Conservation (phyloP, 2,329 filamentous ascomycete genomes). For the Fusarium sp. region DNA sequence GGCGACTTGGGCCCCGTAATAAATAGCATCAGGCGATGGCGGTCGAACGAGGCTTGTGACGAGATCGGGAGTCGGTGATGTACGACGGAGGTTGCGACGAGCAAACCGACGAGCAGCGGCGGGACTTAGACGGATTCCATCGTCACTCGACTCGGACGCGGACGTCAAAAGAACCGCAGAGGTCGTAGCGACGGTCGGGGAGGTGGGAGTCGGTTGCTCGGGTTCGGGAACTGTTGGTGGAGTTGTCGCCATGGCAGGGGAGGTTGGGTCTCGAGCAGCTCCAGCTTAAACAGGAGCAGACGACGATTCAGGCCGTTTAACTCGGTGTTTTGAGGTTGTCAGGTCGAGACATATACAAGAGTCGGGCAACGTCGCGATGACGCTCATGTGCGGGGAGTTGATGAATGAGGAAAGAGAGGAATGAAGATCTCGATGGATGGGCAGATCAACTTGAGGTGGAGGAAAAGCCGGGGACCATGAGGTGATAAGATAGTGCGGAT, state of each 20-base stretch:
- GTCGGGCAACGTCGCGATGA: conserved; percentile 35
- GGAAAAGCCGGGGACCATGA: conserved; percentile 25
- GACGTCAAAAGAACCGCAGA: conserved; percentile 29
- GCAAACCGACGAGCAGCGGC: conserved; percentile 53
- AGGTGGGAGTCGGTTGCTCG: conserved; percentile 26
- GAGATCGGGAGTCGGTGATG: conserved; percentile 54
- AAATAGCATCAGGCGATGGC: conserved; percentile 53
- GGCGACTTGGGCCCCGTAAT: conserved; percentile 45
- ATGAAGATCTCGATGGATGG: conserved; percentile 36
- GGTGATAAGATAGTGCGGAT: conserved; percentile 22
- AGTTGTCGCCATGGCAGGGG: conserved; percentile 37
- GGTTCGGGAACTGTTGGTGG: conserved; percentile 27
- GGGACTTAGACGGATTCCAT: conserved; percentile 51
- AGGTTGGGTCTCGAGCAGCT: conserved; percentile 8
- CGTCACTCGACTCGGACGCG: conserved; percentile 53
- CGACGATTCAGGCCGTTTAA: conserved; percentile 14
- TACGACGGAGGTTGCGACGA: conserved; percentile 51
- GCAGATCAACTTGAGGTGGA: conserved; percentile 30
- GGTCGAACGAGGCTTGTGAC: conserved; percentile 56
- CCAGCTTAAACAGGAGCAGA: conserved; percentile 14
- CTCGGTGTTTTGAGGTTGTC: conserved; percentile 11
- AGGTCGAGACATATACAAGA: conserved; percentile 26
- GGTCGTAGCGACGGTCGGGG: conserved; percentile 15
- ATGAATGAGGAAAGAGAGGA: conserved; percentile 18
- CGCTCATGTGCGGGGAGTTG: conserved; percentile 26